phyloP scores from a whole-genome alignment of 2,329 filamentous ascomycete genomes.

The Pestalotiopsis fici region DNA sequence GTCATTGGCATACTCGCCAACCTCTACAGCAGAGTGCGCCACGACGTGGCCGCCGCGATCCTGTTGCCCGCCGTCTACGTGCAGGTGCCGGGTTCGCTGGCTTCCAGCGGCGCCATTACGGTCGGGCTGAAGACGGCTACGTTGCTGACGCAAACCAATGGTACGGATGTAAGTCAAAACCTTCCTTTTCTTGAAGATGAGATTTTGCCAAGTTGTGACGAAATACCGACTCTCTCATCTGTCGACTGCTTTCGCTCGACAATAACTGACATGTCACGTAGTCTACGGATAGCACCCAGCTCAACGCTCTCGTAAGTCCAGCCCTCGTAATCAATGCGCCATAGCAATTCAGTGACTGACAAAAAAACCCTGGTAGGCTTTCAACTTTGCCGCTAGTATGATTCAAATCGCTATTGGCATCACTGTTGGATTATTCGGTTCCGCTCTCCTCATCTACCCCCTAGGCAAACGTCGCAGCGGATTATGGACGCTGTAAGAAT shows the following conservation, averaged over 20 bases:
- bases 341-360: not conserved
- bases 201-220: not conserved
- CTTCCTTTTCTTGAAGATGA: not conserved
- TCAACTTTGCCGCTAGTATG: constrained; percentile 57
- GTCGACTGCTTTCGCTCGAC: not conserved
- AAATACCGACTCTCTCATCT: not conserved
- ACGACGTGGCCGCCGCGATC: constrained; percentile 49
- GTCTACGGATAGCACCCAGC: constrained; percentile 1
- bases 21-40: constrained; percentile 63
- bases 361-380: constrained; percentile 22
- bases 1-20: constrained; percentile 77
- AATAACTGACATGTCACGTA: not conserved
- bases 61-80: constrained; percentile 50
- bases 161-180: not conserved
- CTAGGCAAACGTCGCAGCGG: constrained; percentile 60
- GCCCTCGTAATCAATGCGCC: no score
- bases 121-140: constrained; percentile 48
- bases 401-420: constrained; percentile 65
- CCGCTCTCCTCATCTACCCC: constrained; percentile 56
- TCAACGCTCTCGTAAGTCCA: not conserved
- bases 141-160: constrained; percentile 38
- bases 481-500: constrained; percentile 33
- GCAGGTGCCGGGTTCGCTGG: constrained; percentile 48
- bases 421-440: constrained; percentile 61
- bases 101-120: constrained; percentile 45